Evolutionary conservation across 2,329 filamentous ascomycete genomes (phyloP).

Genomic region (Pseudohalonectria lignicola): DNA sequence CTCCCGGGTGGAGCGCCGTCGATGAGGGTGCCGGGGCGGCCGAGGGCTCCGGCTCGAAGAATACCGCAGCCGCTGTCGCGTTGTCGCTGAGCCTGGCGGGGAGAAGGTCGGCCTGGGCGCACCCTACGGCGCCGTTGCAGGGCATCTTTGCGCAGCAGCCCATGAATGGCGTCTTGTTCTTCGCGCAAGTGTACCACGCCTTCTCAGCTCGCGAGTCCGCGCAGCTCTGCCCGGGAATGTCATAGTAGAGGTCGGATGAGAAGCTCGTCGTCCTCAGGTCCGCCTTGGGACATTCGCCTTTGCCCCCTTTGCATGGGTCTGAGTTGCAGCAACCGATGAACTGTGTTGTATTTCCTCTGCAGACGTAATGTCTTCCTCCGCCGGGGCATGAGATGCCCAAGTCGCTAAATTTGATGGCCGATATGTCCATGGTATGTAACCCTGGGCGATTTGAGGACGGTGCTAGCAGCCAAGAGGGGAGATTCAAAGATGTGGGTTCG

Average conservation of each 20-base stretch:
- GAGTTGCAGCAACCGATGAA: slow-evolving; percentile 30
- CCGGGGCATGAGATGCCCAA: slow-evolving; percentile 14
- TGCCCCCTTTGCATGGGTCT: slow-evolving; percentile 10
- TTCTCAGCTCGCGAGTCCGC: slow-evolving; percentile 7
- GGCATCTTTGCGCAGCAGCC: slow-evolving; percentile 26
- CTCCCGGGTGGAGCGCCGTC: background rate
- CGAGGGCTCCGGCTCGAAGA: background rate
- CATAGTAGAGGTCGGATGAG: slow-evolving; percentile 9
- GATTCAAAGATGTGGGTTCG: too few relatives aligned
- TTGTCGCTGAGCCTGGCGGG: slow-evolving; percentile 2
- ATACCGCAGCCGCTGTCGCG: slow-evolving; percentile 1
- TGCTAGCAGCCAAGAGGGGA: too few relatives aligned
- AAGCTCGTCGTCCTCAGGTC: slow-evolving; percentile 18
- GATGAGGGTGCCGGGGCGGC: background rate
- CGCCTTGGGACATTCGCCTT: slow-evolving; percentile 21
- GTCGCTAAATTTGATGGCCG: too few relatives aligned
- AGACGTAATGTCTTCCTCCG: slow-evolving; percentile 24
- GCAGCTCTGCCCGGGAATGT: slow-evolving; percentile 21
- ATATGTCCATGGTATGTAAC: too few relatives aligned
- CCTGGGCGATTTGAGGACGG: too few relatives aligned
- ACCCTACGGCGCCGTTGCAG: slow-evolving; percentile 10
- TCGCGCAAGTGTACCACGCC: slow-evolving; percentile 22
- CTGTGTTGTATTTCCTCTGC: slow-evolving; percentile 15
- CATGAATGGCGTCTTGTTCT: slow-evolving; percentile 19
- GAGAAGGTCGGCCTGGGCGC: background rate